A percentile compares a stretch with the other conserved stretches of the same genome.
phyloP scores from a whole-genome alignment of 1,139 yeast species.

The Hansenula sp. region DNA sequence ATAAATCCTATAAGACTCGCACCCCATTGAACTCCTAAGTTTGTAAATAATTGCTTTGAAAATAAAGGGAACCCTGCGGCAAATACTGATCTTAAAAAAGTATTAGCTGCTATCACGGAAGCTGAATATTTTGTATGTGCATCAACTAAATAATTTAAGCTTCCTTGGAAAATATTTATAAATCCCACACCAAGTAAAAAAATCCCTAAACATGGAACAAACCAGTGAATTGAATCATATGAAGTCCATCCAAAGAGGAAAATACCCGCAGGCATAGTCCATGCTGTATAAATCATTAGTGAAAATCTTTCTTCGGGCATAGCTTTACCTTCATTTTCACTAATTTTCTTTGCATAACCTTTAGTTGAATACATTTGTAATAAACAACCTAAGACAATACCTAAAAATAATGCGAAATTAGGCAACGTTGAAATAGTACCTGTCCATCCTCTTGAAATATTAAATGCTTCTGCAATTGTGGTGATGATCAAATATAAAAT shows the following conservation, averaged over 20 bases:
- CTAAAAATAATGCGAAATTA: slow-evolving; percentile 51
- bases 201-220: slow-evolving; percentile 59
- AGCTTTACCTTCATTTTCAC: slow-evolving; percentile 31
- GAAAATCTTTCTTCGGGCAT: slow-evolving; percentile 56
- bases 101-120: slow-evolving; percentile 71
- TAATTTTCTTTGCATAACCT: slow-evolving; percentile 27
- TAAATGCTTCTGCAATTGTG: slow-evolving; percentile 33
- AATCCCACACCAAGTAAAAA: slow-evolving; percentile 58
- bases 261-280: slow-evolving; percentile 56
- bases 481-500: slow-evolving; percentile 38
- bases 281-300: slow-evolving; percentile 37
- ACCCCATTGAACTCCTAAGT: slow-evolving; percentile 57
- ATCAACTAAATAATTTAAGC: slow-evolving; percentile 53
- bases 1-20: slow-evolving; percentile 48
- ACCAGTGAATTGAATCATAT: slow-evolving; percentile 51
- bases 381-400: slow-evolving; percentile 49
- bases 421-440: slow-evolving; percentile 51
- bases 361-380: slow-evolving; percentile 32
- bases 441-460: slow-evolving; percentile 30
- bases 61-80: slow-evolving; percentile 74
- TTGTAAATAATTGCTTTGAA: slow-evolving; percentile 43
- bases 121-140: slow-evolving; percentile 58
- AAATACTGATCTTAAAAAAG: slow-evolving; percentile 55
- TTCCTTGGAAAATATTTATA: slow-evolving; percentile 47
- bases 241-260: slow-evolving; percentile 72